phyloP scores from a whole-genome alignment of 2,329 filamentous ascomycete species.

The Pseudogymnoascus sp. region DNA sequence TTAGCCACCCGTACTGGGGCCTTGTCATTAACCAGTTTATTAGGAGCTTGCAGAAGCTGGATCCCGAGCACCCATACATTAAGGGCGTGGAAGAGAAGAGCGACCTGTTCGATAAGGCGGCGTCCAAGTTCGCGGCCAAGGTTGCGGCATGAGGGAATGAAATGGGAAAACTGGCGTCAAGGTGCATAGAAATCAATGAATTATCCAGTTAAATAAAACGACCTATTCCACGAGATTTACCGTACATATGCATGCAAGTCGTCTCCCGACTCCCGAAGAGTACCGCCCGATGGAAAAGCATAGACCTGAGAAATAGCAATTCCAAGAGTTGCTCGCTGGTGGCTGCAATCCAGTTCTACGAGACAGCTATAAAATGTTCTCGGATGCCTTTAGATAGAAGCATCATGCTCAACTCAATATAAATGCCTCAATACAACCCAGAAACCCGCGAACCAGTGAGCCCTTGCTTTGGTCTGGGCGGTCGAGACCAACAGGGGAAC shows the following conservation, averaged over 20 bases:
- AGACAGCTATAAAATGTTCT: too few species aligned
- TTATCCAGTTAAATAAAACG: neutral
- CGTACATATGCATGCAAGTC: neutral
- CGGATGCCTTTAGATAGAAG: neutral
- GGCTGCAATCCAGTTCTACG: neutral
- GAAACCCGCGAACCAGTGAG: neutral
- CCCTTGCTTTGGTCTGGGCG: too few species aligned
- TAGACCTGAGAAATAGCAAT: too few species aligned
- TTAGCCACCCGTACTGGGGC: neutral
- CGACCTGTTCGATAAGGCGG: constrained; percentile 77
- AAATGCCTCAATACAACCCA: neutral
- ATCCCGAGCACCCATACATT: constrained; percentile 64
- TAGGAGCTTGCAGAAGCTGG: constrained; percentile 49
- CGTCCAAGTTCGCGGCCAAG: constrained; percentile 79
- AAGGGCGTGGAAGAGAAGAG: constrained; percentile 76
- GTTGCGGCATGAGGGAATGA: constrained; percentile 45
- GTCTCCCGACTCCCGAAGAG: neutral
- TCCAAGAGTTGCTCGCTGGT: neutral
- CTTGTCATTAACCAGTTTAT: constrained; percentile 10
- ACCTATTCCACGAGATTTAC: neutral
- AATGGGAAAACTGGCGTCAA: constrained; percentile 3
- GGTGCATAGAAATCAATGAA: constrained; percentile 7
- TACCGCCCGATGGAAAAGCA: too few species aligned
- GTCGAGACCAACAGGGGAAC: neutral
- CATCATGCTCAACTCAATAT: neutral